phyloP scores from a whole-genome alignment of 2,329 filamentous ascomycete species.

The Anisogramma anomala region DNA sequence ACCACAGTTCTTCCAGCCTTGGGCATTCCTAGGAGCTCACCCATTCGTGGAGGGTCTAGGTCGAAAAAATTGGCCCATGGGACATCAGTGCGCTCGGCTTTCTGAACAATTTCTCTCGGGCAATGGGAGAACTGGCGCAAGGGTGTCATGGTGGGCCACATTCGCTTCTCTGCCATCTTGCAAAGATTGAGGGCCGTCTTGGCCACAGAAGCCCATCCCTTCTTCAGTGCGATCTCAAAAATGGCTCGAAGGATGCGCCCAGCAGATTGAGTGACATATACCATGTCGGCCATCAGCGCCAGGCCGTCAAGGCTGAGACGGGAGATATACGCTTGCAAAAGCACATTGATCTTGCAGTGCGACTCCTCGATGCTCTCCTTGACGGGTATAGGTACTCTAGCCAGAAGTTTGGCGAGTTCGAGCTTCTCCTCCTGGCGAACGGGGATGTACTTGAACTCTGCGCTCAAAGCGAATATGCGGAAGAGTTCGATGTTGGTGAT shows the following conservation, averaged over 20 bases:
- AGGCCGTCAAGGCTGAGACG: constrained; percentile 86
- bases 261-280: constrained; percentile 96
- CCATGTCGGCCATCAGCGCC: constrained; percentile 94
- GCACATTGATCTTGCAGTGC: constrained; percentile 94
- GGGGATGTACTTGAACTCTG: constrained; percentile 98
- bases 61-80: constrained; percentile 92
- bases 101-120: constrained; percentile 74
- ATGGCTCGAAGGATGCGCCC: constrained; percentile 90
- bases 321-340: constrained; percentile 93
- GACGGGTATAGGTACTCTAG: constrained; percentile 84
- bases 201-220: constrained; percentile 88
- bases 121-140: constrained; percentile 80
- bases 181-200: constrained; percentile 88
- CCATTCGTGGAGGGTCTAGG: constrained; percentile 90
- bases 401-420: constrained; percentile 82
- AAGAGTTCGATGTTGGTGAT: constrained; percentile 94
- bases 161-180: constrained; percentile 98
- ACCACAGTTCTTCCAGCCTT: constrained; percentile 81
- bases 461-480: constrained; percentile 88
- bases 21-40: constrained; percentile 81
- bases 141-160: constrained; percentile 99
- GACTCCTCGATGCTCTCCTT: constrained; percentile 97
- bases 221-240: constrained; percentile 95
- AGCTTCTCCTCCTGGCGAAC: constrained; percentile 96
- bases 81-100: constrained; percentile 89